Evolutionary conservation across 306 rosid genomes (phyloP).

Genomic region (Pyrus betulifolia): DNA sequence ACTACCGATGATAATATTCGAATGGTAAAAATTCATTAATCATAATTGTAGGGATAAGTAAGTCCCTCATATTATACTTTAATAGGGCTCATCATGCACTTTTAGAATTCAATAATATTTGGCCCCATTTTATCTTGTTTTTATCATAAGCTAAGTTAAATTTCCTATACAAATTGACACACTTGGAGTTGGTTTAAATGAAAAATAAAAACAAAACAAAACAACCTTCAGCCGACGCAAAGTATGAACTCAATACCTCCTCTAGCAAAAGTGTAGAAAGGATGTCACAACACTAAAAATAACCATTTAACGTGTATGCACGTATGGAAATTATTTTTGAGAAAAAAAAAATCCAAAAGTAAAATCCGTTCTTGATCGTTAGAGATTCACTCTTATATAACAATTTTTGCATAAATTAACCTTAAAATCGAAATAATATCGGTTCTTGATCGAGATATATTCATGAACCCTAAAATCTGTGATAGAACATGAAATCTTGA

Average conservation of each 20-base stretch:
- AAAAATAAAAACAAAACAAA: background rate
- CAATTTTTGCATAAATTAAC: background rate
- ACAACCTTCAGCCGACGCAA: background rate
- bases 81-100: background rate
- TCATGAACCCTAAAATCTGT: too few species aligned
- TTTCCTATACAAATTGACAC: background rate
- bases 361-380: background rate
- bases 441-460: too few species aligned
- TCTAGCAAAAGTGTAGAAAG: too few species aligned
- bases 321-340: background rate
- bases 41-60: too few species aligned
- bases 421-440: too few species aligned
- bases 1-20: too few species aligned
- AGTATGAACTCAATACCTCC: background rate
- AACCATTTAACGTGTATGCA: too few species aligned
- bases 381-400: background rate
- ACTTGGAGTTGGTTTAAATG: background rate
- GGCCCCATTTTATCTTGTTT: constrained; percentile 9
- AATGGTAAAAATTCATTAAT: too few species aligned
- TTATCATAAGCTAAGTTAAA: background rate
- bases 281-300: too few species aligned
- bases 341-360: background rate
- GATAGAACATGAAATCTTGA: background rate
- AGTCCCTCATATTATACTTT: too few species aligned
- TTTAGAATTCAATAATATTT: constrained; percentile 9